Conservation (phyloP, 148 eudicot genomes). For the Polygonum aviculare region DNA sequence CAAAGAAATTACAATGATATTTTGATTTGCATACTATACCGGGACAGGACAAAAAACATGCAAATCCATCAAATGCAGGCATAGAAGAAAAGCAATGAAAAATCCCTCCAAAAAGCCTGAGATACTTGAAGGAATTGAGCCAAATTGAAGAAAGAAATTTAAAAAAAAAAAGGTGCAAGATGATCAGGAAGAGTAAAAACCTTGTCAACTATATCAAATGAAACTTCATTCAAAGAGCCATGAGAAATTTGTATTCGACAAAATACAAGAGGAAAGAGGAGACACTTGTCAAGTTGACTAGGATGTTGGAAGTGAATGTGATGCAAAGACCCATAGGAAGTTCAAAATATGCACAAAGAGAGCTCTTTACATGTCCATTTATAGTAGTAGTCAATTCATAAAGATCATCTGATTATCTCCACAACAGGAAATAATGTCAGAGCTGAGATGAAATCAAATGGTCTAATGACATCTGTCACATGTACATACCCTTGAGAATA, state of each 20-base stretch:
- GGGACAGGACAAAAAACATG: background rate
- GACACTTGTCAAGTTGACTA: background rate
- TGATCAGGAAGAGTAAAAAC: background rate
- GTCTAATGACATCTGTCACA: background rate
- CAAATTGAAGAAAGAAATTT: background rate
- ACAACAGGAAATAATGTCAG: background rate
- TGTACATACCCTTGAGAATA: slow-evolving; percentile 75
- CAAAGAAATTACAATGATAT: background rate
- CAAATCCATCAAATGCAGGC: background rate
- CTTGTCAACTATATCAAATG: background rate
- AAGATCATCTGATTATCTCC: background rate
- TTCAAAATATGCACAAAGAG: background rate
- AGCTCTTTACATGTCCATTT: background rate
- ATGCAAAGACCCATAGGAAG: background rate
- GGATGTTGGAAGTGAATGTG: background rate
- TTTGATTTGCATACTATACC: background rate
- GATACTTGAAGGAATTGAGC: background rate
- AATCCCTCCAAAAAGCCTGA: background rate
- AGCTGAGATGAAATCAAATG: background rate
- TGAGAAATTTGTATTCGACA: background rate
- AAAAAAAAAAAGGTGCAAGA: background rate
- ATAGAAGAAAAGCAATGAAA: background rate
- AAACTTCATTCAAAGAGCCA: background rate
- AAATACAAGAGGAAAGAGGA: background rate
- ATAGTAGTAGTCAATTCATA: background rate